A percentile compares a stretch with the other conserved stretches of the same genome.
These are phyloP conservation scores for Oidiodendron maius DNA, from an alignment of 495 filamentous ascomycete genomes.

Conservation along the genomic window DNA sequence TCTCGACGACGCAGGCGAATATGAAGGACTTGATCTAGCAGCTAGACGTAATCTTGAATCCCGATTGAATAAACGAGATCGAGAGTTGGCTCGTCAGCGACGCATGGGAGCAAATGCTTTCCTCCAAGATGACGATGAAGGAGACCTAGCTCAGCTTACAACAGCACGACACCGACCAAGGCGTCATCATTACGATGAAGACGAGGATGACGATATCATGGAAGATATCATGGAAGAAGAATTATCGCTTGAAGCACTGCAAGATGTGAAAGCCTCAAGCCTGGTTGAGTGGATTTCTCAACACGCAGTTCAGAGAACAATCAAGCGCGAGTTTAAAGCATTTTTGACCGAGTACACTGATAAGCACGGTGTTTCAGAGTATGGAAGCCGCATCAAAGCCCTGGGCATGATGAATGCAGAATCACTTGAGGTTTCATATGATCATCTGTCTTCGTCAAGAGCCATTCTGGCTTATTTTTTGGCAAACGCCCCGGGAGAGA, in stretches of 20 bases:
- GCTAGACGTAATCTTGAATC: constrained; percentile 74
- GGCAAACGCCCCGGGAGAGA: constrained; percentile 88
- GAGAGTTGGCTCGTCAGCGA: constrained; percentile 67
- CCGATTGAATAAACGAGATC: constrained; percentile 76
- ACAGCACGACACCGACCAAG: constrained; percentile 61
- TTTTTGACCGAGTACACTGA: constrained; percentile 97
- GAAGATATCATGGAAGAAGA: constrained; percentile 93
- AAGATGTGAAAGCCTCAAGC: constrained; percentile 89
- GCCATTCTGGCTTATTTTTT: constrained; percentile 98
- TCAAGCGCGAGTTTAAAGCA: constrained; percentile 93
- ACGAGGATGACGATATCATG: constrained; percentile 84
- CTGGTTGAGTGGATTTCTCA: constrained; percentile 92
- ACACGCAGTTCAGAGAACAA: constrained; percentile 84
- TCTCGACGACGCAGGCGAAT: constrained; percentile 77
- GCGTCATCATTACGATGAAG: constrained; percentile 87
- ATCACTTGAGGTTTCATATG: constrained; percentile 92
- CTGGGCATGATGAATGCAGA: constrained; percentile 96
- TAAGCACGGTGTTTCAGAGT: constrained; percentile 79
- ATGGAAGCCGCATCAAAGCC: constrained; percentile 85
- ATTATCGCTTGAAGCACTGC: constrained; percentile 82
- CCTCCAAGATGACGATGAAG: constrained; percentile 83
- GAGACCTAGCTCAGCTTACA: constrained; percentile 71
- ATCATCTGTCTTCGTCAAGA: constrained; percentile 81
- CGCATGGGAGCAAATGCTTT: constrained; percentile 80
- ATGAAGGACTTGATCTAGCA: constrained; percentile 65